Base-by-base conservation (phyloP, 345 rosid genomes). In the Acer yangbiense region DNA sequence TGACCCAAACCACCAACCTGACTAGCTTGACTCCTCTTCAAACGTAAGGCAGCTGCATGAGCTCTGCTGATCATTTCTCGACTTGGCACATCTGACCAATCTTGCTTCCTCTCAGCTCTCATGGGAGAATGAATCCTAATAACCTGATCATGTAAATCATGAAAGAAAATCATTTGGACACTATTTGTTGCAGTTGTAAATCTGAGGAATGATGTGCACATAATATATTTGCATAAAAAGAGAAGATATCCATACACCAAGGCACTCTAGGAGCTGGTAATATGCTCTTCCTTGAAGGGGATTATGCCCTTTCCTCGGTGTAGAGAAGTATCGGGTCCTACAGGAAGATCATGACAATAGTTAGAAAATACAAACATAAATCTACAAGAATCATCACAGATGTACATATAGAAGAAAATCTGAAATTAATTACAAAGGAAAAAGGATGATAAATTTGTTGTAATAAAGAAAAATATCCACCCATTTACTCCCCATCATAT, bases 211-310 rank as follows among this genome's bases (percentile, higher is more conserved):
- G 35, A 4, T 54, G 54, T 62, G 69, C 10, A n/a, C 50, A 75
- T 46, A 18, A 64, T 13, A 55, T 17, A 6, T 54, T 18, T 21
- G 21, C n/a, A 16, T 55, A 41, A 61, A 20, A 64, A 44, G 14
- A 57, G 39, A 69, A 27, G 72, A 65, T 57, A 69, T 48, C 7
- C 88, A 50, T 96, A 96, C 99, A 75, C 98, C 99, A 71, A 96
- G 97, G 87, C 99, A 96, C 72, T 94, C 99, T 72, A 94, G 88
- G 61, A 96, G 95, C 80, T 92, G 99, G 85, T 96, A 94, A 79
- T 96, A 96, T 74, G 99, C 98, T 78, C 99, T 86, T 68, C 99
- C 99, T 84, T 96, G 98, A 64, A 96, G 98, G 61, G 98, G 99
- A 86, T 91, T 96, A 80, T 94, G 99, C 78, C 99, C 99, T 89